These are phyloP conservation scores for Podaxis rugospora DNA, from an alignment of 768 basidiomycete genomes.

Conservation along the genomic window DNA sequence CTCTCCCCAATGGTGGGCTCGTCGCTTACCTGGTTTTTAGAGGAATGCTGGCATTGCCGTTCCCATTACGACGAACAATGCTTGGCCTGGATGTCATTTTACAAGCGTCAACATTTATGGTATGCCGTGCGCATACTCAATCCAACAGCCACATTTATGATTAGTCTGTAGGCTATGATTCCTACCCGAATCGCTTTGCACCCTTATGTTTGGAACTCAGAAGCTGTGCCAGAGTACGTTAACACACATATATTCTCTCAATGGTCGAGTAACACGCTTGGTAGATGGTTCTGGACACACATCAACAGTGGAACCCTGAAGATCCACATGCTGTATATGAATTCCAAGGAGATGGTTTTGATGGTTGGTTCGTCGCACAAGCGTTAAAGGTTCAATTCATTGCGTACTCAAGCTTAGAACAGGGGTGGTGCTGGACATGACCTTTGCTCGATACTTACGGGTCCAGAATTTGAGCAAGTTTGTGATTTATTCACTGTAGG, in stretches of 20 bases:
- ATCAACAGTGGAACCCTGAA: slow-evolving; percentile 31
- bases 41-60: slow-evolving; percentile 36
- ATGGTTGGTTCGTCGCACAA: slow-evolving; percentile 33
- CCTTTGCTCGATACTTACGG: slow-evolving; percentile 29
- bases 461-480: slow-evolving; percentile 42
- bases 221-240: slow-evolving; percentile 37
- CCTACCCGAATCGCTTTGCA: slow-evolving; percentile 48
- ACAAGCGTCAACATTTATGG: slow-evolving; percentile 47
- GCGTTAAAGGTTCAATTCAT: neutral
- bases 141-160: neutral
- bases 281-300: slow-evolving; percentile 36
- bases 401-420: neutral
- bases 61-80: slow-evolving; percentile 45
- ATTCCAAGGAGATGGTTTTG: slow-evolving; percentile 49
- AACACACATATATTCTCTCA: too few species aligned
- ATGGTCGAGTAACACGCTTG: neutral
- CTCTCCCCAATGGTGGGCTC: neutral
- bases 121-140: neutral
- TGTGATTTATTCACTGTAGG: neutral
- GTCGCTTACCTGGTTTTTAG: neutral
- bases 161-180: slow-evolving; percentile 28
- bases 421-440: slow-evolving; percentile 38
- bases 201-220: slow-evolving; percentile 39
- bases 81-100: slow-evolving; percentile 41
- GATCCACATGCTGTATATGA: slow-evolving; percentile 39